These are phyloP conservation scores for Alternaria triticina DNA, from an alignment of 2,329 filamentous ascomycete species.

Conservation along the genomic window DNA sequence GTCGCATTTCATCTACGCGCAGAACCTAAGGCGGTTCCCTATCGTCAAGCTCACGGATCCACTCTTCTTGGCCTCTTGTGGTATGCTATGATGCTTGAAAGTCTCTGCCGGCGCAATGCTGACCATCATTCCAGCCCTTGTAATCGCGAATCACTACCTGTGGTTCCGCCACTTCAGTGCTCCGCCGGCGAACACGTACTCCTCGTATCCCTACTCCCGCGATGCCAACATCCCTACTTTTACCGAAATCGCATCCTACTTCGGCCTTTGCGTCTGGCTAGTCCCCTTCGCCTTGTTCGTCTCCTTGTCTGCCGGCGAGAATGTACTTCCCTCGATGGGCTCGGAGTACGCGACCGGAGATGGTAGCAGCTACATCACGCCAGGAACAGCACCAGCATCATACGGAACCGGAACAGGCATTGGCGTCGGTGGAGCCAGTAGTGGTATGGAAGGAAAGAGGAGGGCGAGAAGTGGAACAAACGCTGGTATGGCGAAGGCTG, in stretches of 20 bases:
- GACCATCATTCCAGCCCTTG: constrained; percentile 64
- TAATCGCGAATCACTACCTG: constrained; percentile 88
- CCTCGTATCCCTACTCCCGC: constrained; percentile 64
- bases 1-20: constrained; percentile 84
- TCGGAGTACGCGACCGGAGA: constrained; percentile 72
- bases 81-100: constrained; percentile 55
- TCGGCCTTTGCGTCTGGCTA: constrained; percentile 95
- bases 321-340: constrained; percentile 91
- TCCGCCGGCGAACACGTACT: constrained; percentile 60
- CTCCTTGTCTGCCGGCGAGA: constrained; percentile 90
- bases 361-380: constrained; percentile 56
- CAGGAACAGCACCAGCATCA: constrained; percentile 49
- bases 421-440: constrained; percentile 29
- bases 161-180: constrained; percentile 94
- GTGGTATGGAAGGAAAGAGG: constrained; percentile 37
- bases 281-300: constrained; percentile 96
- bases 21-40: constrained; percentile 79
- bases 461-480: constrained; percentile 59
- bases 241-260: constrained; percentile 93
- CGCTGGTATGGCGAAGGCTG: constrained; percentile 62
- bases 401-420: constrained; percentile 36
- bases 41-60: constrained; percentile 88
- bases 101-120: background rate
- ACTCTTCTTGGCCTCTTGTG: constrained; percentile 81
- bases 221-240: constrained; percentile 76